Percentiles rank a stretch among this genome's conserved stretches.
phyloP scores from a whole-genome alignment of 2,329 filamentous ascomycete genomes.

The Cladophialophora psammophila region DNA sequence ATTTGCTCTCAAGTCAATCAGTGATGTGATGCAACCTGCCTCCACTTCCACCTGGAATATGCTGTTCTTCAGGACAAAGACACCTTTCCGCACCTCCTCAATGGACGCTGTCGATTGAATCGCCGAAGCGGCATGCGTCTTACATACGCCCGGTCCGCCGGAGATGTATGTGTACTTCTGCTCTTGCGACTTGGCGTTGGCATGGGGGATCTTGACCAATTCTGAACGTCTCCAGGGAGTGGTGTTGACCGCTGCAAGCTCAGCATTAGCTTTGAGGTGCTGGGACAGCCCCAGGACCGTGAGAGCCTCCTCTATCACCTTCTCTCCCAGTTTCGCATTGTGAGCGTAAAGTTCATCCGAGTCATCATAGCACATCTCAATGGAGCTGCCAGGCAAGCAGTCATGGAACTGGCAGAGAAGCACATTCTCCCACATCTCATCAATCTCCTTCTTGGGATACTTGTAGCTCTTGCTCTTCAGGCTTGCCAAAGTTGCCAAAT shows the following conservation, averaged over 20 bases:
- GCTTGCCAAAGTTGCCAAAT: conserved; percentile 83
- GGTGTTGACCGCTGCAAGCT: conserved; percentile 77
- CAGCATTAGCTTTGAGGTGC: conserved; percentile 48
- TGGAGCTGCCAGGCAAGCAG: conserved; percentile 90
- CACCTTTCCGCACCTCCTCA: conserved; percentile 62
- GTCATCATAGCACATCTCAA: conserved; percentile 98
- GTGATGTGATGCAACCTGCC: conserved; percentile 79
- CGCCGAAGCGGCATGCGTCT: conserved; percentile 42
- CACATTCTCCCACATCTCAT: conserved; percentile 92
- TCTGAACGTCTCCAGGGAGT: conserved; percentile 84
- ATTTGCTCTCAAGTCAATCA: conserved; percentile 75
- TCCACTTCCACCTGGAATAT: conserved; percentile 76
- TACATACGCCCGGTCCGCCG: conserved; percentile 56
- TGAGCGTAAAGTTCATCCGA: conserved; percentile 87
- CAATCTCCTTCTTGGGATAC: conserved; percentile 93
- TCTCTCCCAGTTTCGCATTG: conserved; percentile 78
- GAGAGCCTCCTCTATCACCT: conserved; percentile 73
- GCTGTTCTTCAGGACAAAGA: conserved; percentile 81
- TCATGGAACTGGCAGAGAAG: conserved; percentile 97
- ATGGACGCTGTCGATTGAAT: conserved; percentile 52
- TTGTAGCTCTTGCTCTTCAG: conserved; percentile 76
- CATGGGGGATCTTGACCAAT: conserved; percentile 68
- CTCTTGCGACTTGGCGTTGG: conserved; percentile 35
- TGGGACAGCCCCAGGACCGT: conserved; percentile 69
- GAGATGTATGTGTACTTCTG: conserved; percentile 54